phyloP scores from a whole-genome alignment of 1,284 basidiomycete species.

The Phenoliferia sp. region DNA sequence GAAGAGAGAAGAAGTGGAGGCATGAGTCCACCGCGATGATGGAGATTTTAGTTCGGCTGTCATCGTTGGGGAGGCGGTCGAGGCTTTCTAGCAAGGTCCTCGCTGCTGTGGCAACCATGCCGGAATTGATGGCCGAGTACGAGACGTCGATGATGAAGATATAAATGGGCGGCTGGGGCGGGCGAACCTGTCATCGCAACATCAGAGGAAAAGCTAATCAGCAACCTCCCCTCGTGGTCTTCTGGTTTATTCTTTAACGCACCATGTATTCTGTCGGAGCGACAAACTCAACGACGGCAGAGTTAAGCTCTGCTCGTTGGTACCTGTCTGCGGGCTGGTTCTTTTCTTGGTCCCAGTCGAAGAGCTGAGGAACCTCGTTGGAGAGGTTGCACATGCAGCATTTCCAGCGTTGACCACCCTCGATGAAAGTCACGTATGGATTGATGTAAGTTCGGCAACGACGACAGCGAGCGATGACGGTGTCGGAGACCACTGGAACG shows the following conservation, averaged over 20 bases:
- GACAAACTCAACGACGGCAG: slow-evolving; percentile 90
- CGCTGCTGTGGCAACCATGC: slow-evolving; percentile 97
- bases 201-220: neutral
- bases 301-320: slow-evolving; percentile 87
- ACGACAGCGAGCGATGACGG: slow-evolving; percentile 93
- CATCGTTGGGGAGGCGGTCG: slow-evolving; percentile 92
- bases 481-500: slow-evolving; percentile 86
- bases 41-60: slow-evolving; percentile 84
- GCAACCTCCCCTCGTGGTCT: neutral
- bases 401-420: slow-evolving; percentile 97
- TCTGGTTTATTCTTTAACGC: slow-evolving; percentile 13
- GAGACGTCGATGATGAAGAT: slow-evolving; percentile 97
- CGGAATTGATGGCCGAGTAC: slow-evolving; percentile 82
- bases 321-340: slow-evolving; percentile 95
- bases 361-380: slow-evolving; percentile 97
- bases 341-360: slow-evolving; percentile 93
- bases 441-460: slow-evolving; percentile 98
- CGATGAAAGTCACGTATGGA: slow-evolving; percentile 96
- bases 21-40: slow-evolving; percentile 90
- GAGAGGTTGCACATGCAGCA: slow-evolving; percentile 99
- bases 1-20: slow-evolving; percentile 93
- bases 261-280: slow-evolving; percentile 99
- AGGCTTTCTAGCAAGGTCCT: slow-evolving; percentile 91
- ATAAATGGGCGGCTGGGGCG: slow-evolving; percentile 95
- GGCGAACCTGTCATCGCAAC: slow-evolving; percentile 54